These are phyloP conservation scores for Brachypodium distachyon DNA, from an alignment of 202 grass and related monocot genomes.

Conservation along the genomic window DNA sequence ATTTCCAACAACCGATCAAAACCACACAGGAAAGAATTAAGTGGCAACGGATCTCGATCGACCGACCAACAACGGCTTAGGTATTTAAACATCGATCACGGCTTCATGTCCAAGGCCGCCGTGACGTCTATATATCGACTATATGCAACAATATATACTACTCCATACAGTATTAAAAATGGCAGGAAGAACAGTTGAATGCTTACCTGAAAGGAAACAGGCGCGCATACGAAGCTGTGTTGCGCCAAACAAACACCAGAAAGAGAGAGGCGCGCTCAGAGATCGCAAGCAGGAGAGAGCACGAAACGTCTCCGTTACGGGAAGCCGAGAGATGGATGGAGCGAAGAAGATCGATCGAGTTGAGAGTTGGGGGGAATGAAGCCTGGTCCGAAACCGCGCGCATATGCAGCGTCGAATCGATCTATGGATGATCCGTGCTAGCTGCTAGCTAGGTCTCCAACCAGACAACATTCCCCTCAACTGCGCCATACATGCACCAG, in stretches of 20 bases:
- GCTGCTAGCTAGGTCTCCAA: conserved; percentile 43
- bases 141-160: background rate
- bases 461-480: conserved; percentile 98
- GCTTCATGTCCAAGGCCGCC: background rate
- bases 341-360: conserved; percentile 44
- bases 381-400: conserved; percentile 93
- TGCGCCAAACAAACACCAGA: background rate
- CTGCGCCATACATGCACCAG: conserved; percentile 24
- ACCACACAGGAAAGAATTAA: background rate
- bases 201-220: background rate
- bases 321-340: background rate
- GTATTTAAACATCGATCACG: too few relatives aligned
- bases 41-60: background rate
- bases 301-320: too few relatives aligned
- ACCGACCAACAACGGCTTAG: too few relatives aligned
- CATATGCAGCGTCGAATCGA: background rate
- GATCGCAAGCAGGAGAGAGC: background rate
- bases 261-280: background rate
- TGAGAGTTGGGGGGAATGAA: conserved; percentile 99
- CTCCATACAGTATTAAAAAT: too few relatives aligned
- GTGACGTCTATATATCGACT: background rate
- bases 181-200: background rate
- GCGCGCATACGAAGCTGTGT: too few relatives aligned
- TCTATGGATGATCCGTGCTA: background rate
- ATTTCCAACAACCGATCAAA: background rate